Conservation (phyloP, 2,329 filamentous ascomycete genomes). For the Stagonosporopsis cucurbitacearum region DNA sequence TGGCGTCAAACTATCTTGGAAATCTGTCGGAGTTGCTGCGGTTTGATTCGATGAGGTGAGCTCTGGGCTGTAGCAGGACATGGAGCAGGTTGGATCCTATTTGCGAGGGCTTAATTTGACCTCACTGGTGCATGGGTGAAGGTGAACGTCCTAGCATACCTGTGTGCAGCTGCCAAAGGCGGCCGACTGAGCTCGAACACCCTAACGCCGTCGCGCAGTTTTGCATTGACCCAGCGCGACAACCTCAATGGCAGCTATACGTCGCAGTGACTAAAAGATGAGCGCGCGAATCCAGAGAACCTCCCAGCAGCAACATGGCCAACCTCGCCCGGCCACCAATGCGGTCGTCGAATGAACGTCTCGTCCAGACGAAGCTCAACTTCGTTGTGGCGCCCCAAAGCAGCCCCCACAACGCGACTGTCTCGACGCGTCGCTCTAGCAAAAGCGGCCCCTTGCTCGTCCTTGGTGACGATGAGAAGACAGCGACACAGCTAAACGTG, state of each 20-base stretch:
- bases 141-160: constrained; percentile 12
- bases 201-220: constrained; percentile 37
- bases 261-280: constrained; percentile 36
- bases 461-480: constrained; percentile 29
- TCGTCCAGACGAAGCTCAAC: constrained; percentile 33
- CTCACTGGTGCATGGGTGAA: constrained; percentile 15
- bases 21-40: constrained; percentile 23
- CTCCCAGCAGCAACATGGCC: constrained; percentile 33
- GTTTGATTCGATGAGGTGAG: constrained; percentile 25
- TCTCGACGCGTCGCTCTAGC: constrained; percentile 39
- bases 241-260: constrained; percentile 40
- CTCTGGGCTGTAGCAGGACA: constrained; percentile 11
- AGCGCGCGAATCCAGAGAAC: constrained; percentile 30
- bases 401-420: constrained; percentile 28
- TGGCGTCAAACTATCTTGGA: constrained; percentile 25
- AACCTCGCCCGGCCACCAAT: constrained; percentile 35
- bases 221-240: constrained; percentile 38
- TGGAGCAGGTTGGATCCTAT: constrained; percentile 14
- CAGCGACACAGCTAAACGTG: constrained; percentile 20
- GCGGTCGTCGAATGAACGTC: constrained; percentile 44
- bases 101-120: constrained; percentile 26
- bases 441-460: constrained; percentile 32
- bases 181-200: constrained; percentile 35
- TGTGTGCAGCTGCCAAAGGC: constrained; percentile 13
- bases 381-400: constrained; percentile 33